Evolutionary conservation across 306 rosid genomes (phyloP).

Genomic region (Carpinus fangiana): DNA sequence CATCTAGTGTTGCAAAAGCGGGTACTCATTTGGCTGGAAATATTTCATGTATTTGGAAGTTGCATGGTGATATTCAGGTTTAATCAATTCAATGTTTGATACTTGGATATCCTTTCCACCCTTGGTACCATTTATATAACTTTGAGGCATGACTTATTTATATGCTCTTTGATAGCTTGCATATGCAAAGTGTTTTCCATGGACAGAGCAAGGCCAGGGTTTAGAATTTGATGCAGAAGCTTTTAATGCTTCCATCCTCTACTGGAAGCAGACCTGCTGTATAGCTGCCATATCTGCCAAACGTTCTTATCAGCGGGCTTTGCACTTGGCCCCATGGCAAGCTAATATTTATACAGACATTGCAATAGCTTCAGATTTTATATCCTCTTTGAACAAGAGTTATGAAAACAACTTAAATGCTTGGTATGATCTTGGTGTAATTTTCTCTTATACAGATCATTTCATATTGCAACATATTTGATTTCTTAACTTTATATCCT

Average conservation of each 20-base stretch:
- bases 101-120: constrained; percentile 1
- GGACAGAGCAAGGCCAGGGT: constrained; percentile 65
- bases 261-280: constrained; percentile 69
- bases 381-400: constrained; percentile 37
- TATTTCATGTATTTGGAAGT: constrained; percentile 77
- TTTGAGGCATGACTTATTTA: constrained; percentile 20
- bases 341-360: constrained; percentile 79
- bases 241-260: constrained; percentile 62
- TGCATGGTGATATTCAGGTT: constrained; percentile 90
- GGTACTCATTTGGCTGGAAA: constrained; percentile 62
- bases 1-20: constrained; percentile 57
- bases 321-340: constrained; percentile 90
- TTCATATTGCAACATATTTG: constrained; percentile 12
- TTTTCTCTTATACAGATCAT: constrained; percentile 20
- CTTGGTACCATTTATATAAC: background rate
- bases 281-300: constrained; percentile 66
- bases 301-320: constrained; percentile 81
- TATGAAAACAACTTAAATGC: constrained; percentile 37
- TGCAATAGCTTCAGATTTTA: constrained; percentile 67
- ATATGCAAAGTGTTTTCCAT: constrained; percentile 84
- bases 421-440: constrained; percentile 53
- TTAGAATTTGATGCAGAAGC: constrained; percentile 59
- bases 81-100: background rate
- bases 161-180: constrained; percentile 53
- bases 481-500: constrained; percentile 31